These are phyloP conservation scores for Lipomyces sp. DNA, from an alignment of 805 yeast species.

Conservation along the genomic window DNA sequence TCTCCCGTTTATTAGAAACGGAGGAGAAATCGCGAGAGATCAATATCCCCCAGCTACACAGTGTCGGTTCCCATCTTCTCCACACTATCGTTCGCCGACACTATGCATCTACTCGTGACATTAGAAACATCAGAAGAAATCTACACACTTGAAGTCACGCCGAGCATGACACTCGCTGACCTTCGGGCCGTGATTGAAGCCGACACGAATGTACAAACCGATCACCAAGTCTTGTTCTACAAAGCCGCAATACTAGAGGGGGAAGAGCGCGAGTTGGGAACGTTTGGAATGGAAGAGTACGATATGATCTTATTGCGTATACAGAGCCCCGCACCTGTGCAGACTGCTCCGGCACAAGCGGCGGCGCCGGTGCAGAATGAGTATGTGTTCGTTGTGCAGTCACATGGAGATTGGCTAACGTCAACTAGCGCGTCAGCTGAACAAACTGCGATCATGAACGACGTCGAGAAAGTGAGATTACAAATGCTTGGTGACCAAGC, in stretches of 20 bases:
- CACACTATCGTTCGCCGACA: background rate
- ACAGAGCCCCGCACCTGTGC: slow-evolving; percentile 10
- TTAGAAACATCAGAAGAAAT: slow-evolving; percentile 56
- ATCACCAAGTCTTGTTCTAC: slow-evolving; percentile 55
- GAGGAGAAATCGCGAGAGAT: background rate
- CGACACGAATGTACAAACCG: slow-evolving; percentile 61
- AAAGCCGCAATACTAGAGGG: slow-evolving; percentile 52
- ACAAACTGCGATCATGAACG: slow-evolving; percentile 29
- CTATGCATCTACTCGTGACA: slow-evolving; percentile 60
- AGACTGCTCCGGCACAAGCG: background rate
- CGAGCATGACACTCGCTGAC: slow-evolving; percentile 66
- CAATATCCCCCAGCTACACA: background rate
- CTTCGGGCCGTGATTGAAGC: slow-evolving; percentile 73
- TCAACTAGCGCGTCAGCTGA: slow-evolving; percentile 5
- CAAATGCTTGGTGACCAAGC: slow-evolving; percentile 46
- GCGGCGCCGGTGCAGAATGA: slow-evolving; percentile 3
- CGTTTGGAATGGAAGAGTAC: slow-evolving; percentile 57
- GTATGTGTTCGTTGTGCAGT: background rate
- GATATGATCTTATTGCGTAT: slow-evolving; percentile 57
- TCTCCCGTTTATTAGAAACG: background rate
- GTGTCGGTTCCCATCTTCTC: background rate
- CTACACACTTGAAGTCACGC: slow-evolving; percentile 64
- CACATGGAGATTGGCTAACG: background rate
- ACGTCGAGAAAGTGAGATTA: slow-evolving; percentile 45
- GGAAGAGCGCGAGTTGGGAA: slow-evolving; percentile 50